Base-by-base conservation (phyloP, 1,284 basidiomycete genomes). In the Fomes fomentarius region DNA sequence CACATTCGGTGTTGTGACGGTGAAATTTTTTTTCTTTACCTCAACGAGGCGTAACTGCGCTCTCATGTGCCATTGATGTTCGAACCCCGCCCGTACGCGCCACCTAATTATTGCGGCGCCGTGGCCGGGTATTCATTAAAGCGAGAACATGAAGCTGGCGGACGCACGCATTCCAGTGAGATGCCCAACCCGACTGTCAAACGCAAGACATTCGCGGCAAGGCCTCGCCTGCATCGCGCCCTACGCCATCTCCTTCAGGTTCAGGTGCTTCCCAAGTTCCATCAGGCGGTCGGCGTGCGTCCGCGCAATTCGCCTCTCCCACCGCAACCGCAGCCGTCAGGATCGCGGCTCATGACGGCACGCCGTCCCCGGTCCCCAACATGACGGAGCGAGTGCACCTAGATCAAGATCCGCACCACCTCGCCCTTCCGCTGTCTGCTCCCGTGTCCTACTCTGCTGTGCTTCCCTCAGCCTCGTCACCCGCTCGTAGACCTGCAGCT, bases 401-500 rank as follows among this genome's bases (percentile, higher is more conserved):
- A 52, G 15, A 24, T 57, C 56, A 22, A 57, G 24, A 11, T 50
- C 44, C 28, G 25, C 49, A 17, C 24, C 22, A 6, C 15, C 35
- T 8, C 34, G n/a, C 21, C 25, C 42, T 14, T n/a, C 14, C 39
- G 50, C 22, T 37, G 42, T 43, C 37, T 31, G 26, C 12, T 25
- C 43, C 35, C 28, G 15, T 31, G 22, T 15, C 38, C 38, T 41
- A 11, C 26, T 10, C 38, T n/a, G 37, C 24, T 41, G 28, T 25
- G 35, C 44, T 43, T 57, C 54, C 42, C 57, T 52, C n/a, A 45
- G 40, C 37, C 54, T 35, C 21, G 52, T 46, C 15, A 60, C 45
- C 14, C 47, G 50, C 56, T 69, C 63, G 50, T 61, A 71, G 19
- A 58, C 39, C 50, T 53, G 46, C 22, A 71, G 62, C 50, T 72